Evolutionary conservation across 2,329 filamentous ascomycete genomes (phyloP), one percentile per base, ranked within the genome.

Genomic region (Purpureocillium lavendulum): DNA sequence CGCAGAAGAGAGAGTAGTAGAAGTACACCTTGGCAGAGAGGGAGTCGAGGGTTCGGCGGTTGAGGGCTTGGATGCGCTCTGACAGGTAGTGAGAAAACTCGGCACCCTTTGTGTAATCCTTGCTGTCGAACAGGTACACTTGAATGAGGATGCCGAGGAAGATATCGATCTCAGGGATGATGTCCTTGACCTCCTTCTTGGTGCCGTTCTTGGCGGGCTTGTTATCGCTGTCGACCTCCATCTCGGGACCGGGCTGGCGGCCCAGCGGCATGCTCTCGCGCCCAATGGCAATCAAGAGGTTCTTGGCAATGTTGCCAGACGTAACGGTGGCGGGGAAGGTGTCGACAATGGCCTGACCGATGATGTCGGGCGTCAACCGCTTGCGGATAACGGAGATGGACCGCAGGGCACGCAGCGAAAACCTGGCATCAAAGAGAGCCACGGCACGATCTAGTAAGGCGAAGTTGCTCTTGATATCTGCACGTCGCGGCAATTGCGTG

Each of bases 361-460:
- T 72, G 51, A 94, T 81, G 51, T 90, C 85, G 42, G 85, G 77
- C 12, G 82, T 86, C 51, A 95, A 75, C 50, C 87, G 80, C 73
- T 97, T 97, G 61, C 92, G 87, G 61, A 97, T 82, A 40, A 88
- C 89, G 31, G 92, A 95, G 67, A 97, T 94, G 53, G 89, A 94
- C 55, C 92, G 84, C 48, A 98, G 77, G 45, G 92, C 92, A 58
- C 92, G 80, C 48, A 98, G 83, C 41, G 90, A 87, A 67, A 96
- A 98, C 70, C 92, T 82, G 43, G 89, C 80, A 66, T 98, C 92
- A 63, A 97, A 98, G 54, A 94, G 80, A 49, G 82, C 75, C 48
- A 98, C 90, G 49, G 89, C 92, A 56, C 88, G 84, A 57, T 96
- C 89, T 57, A 98, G 76, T 49, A 98, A 76, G 38, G 80, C 78